Evolutionary conservation across 2,329 filamentous ascomycete genomes (phyloP), one percentile per base, ranked within the genome.

Genomic region (Colletotrichum graminicola): DNA sequence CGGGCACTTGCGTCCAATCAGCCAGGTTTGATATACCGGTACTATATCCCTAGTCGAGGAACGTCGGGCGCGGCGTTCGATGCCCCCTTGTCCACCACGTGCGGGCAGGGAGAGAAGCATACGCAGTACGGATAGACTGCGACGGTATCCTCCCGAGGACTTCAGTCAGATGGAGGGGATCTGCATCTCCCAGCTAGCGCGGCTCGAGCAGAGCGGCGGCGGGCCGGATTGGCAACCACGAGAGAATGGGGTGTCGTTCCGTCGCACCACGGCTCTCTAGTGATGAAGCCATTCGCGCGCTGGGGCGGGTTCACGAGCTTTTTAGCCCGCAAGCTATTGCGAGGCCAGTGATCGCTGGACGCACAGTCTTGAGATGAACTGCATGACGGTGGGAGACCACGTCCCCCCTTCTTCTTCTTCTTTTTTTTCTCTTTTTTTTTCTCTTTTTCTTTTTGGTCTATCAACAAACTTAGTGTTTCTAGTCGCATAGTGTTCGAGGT

Each of bases 231-330:
- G 59, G 60, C 59, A 63, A 65, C 54, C 39, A 60, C 60, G 39
- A 18, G 23, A 39, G 45, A 52, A 57, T 26, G 23, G 55, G 39
- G 11, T 36, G 34, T 10, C 34, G 34, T 5, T 41, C 39, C 60
- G 69, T 69, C 65, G 59, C 69, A 72, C 66, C 59, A 72, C 41
- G 51, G 26, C 14, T 5, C 29, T 29, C 18, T 72, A 69, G 65
- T 69, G 57, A 26, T 23, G 39, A 49, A 68, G 43, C 32, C 65
- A 26, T 43, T 63, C 45, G 45, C 49, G 49, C 61, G 36, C n/a
- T 41, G 34, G 32, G 60, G 26, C 60, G 34, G 32, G 47, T 29
- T n/a, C 18, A 36, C 34, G 34, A 47, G 21, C 49, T 23, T n/a
- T 18, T 32, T 52, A 49, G 36, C 14, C 60, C 10, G 14, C 36